Conservation (phyloP, 2,329 filamentous ascomycete genomes). For the Hypoxylon rubiginosum region DNA sequence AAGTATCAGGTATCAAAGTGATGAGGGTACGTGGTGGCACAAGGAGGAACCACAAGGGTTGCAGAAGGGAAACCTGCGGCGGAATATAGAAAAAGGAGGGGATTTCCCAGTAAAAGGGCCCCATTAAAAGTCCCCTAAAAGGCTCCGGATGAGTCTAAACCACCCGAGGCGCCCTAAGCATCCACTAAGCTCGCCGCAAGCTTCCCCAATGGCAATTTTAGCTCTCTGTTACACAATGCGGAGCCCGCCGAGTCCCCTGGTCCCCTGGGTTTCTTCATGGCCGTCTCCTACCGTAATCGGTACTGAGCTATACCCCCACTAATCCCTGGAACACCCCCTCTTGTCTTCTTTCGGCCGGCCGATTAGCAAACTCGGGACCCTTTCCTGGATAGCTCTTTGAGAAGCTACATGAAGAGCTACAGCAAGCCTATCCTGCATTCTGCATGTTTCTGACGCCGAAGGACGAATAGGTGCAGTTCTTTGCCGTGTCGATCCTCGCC, state of each 20-base stretch:
- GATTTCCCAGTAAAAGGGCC: slow-evolving; percentile 31
- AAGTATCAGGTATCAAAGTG: no score
- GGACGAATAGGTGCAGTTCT: neutral
- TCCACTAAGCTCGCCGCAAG: slow-evolving; percentile 22
- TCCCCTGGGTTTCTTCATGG: slow-evolving; percentile 17
- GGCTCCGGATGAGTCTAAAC: slow-evolving; percentile 31
- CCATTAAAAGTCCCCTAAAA: slow-evolving; percentile 5
- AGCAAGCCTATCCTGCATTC: neutral
- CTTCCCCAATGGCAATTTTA: slow-evolving; percentile 34
- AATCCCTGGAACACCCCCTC: neutral
- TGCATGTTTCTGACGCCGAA: neutral
- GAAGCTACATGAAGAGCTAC: neutral
- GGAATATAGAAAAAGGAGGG: slow-evolving; percentile 25
- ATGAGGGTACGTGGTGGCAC: slow-evolving; percentile 33
- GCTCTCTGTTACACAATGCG: slow-evolving; percentile 37
- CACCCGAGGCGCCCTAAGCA: neutral
- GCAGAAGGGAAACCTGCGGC: neutral
- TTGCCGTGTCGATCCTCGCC: neutral
- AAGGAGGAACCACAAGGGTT: slow-evolving; percentile 9
- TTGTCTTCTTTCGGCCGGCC: slow-evolving; percentile 12
- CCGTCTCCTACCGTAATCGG: slow-evolving; percentile 37
- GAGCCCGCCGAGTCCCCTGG: slow-evolving; percentile 43
- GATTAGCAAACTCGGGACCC: neutral
- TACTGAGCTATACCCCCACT: slow-evolving; percentile 14
- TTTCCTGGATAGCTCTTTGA: neutral